Percentiles rank a stretch among this genome's conserved stretches.
Conservation (phyloP, 179 eudicot species). For the Carnegiea gigantea region DNA sequence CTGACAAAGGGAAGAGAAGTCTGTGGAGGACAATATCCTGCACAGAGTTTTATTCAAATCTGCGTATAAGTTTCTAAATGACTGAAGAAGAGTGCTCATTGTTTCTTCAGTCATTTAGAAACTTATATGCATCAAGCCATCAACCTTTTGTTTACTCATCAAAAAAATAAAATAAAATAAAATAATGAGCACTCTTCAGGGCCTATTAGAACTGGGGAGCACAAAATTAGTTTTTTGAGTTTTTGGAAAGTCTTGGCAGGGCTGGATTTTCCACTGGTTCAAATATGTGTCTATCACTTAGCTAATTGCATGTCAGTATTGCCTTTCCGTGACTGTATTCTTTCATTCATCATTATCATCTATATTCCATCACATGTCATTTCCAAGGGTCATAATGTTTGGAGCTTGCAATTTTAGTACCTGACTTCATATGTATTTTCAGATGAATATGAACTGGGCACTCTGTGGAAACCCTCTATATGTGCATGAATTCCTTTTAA, state of each 20-base stretch:
- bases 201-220: not conserved
- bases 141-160: no score
- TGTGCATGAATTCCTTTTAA: slow-evolving; percentile 10
- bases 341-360: not conserved
- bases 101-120: no score
- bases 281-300: not conserved
- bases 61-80: not conserved
- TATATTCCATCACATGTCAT: not conserved
- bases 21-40: not conserved
- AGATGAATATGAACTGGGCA: not conserved
- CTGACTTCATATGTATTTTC: not conserved
- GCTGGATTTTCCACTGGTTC: not conserved
- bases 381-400: not conserved
- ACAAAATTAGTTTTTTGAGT: not conserved
- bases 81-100: not conserved
- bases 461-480: not conserved
- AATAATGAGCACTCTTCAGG: no score
- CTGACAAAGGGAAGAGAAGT: not conserved
- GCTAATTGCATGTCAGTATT: not conserved
- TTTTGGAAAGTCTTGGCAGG: not conserved
- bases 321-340: not conserved
- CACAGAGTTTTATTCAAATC: not conserved
- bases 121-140: no score
- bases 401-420: not conserved
- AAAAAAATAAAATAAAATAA: no score